phyloP scores from a whole-genome alignment of 2,329 filamentous ascomycete genomes.

The Elsinoe ampelina region DNA sequence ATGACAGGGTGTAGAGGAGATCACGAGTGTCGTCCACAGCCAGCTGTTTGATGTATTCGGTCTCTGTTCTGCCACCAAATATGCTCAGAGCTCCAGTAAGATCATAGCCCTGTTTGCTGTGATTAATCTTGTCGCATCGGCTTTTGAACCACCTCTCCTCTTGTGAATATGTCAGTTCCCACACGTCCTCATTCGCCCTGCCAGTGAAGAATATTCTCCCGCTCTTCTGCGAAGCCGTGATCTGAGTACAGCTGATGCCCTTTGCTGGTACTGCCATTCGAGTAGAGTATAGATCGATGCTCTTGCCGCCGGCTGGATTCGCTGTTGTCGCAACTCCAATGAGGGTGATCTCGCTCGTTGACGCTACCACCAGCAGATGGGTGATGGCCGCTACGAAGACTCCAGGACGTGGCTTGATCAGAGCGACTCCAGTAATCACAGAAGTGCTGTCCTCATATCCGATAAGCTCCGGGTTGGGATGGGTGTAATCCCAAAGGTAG shows the following conservation, averaged over 20 bases:
- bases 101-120: slow-evolving; percentile 43
- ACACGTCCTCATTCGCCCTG: slow-evolving; percentile 70
- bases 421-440: slow-evolving; percentile 81
- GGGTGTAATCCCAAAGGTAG: slow-evolving; percentile 96
- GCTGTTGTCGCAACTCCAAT: slow-evolving; percentile 68
- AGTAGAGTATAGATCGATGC: slow-evolving; percentile 76
- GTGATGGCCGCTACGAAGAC: slow-evolving; percentile 83
- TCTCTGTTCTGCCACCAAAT: slow-evolving; percentile 22
- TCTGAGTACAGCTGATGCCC: slow-evolving; percentile 65
- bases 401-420: slow-evolving; percentile 72
- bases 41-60: slow-evolving; percentile 66
- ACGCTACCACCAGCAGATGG: slow-evolving; percentile 82
- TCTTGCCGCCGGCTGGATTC: slow-evolving; percentile 56
- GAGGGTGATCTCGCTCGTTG: slow-evolving; percentile 71
- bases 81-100: slow-evolving; percentile 56
- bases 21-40: slow-evolving; percentile 80
- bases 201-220: slow-evolving; percentile 93
- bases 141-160: slow-evolving; percentile 95
- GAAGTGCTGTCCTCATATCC: slow-evolving; percentile 85
- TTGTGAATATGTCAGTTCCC: slow-evolving; percentile 92
- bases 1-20: slow-evolving; percentile 85
- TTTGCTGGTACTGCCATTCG: slow-evolving; percentile 71
- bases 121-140: slow-evolving; percentile 78
- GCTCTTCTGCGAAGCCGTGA: slow-evolving; percentile 65
- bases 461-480: slow-evolving; percentile 81